Evolutionary conservation across 225 moss, liverwort and hornwort genomes (phyloP).

Genomic region (Polytrichum commune): DNA sequence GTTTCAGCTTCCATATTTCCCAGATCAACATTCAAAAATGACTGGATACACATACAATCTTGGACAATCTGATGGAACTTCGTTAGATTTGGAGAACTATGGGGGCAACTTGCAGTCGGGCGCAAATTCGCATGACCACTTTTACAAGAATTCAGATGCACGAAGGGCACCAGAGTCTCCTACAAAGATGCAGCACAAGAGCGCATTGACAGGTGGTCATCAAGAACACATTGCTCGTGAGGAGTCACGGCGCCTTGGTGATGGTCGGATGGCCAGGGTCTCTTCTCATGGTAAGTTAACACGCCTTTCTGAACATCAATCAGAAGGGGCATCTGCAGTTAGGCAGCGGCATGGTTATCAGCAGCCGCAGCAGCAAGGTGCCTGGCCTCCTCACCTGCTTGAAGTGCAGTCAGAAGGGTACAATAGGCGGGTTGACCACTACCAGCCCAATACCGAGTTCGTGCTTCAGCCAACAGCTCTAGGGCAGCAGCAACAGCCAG

Average conservation of each 20-base stretch:
- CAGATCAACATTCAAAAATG: conserved; percentile 43
- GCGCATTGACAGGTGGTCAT: conserved; percentile 32
- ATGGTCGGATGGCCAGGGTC: conserved; percentile 62
- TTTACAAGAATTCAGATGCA: conserved; percentile 51
- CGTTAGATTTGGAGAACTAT: conserved; percentile 56
- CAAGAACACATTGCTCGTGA: conserved; percentile 53
- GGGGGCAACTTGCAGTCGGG: conserved; percentile 43
- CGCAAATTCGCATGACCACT: conserved; percentile 58
- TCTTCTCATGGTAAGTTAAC: conserved; percentile 71
- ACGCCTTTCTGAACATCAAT: conserved; percentile 60
- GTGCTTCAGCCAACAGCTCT: conserved; percentile 44
- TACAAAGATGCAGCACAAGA: conserved; percentile 62
- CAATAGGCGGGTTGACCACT: conserved; percentile 59
- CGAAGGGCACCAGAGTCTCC: conserved; percentile 75
- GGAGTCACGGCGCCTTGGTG: conserved; percentile 63
- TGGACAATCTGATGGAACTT: conserved; percentile 44
- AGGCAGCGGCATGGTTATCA: conserved; percentile 59
- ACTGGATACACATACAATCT: conserved; percentile 55
- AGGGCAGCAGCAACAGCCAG: conserved; percentile 48
- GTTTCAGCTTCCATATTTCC: conserved; percentile 47
- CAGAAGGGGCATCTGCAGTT: conserved; percentile 37
- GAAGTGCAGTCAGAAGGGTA: conserved; percentile 63
- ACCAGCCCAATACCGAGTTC: conserved; percentile 41
- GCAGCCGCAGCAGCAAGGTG: conserved; percentile 40
- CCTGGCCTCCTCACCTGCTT: conserved; percentile 48